phyloP scores from a whole-genome alignment of 805 yeast genomes.

The Saccharomycopsis fodiens region DNA sequence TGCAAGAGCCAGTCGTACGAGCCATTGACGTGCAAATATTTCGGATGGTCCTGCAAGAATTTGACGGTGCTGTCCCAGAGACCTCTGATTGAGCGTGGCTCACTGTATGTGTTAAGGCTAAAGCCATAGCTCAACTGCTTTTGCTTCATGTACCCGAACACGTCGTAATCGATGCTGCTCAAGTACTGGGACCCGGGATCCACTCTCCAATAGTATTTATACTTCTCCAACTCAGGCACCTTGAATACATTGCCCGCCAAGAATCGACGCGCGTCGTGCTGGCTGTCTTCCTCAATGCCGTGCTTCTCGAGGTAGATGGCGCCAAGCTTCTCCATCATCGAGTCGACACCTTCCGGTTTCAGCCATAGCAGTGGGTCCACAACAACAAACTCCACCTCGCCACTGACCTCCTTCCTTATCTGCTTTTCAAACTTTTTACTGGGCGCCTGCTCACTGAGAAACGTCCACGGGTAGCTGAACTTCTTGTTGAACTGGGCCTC shows the following conservation, averaged over 20 bases:
- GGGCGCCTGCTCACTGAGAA: conserved; percentile 65
- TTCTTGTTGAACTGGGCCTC: conserved; percentile 61
- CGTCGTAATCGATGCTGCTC: conserved; percentile 66
- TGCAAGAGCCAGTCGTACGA: conserved; percentile 58
- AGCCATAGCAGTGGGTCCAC: conserved; percentile 32
- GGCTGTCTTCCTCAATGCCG: conserved; percentile 50
- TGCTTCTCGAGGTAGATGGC: conserved; percentile 33
- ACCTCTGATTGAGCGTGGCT: conserved; percentile 50
- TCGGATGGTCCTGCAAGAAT: conserved; percentile 47
- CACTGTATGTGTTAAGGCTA: conserved; percentile 59
- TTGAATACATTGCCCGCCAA: conserved; percentile 57
- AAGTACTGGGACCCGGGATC: conserved; percentile 67
- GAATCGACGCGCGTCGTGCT: conserved; percentile 75
- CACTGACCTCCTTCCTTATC: conserved; percentile 30
- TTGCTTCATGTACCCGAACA: conserved; percentile 62
- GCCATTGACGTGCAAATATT: conserved; percentile 49
- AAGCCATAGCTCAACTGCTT: conserved; percentile 69
- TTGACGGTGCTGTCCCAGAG: conserved; percentile 65
- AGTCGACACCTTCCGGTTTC: conserved; percentile 7
- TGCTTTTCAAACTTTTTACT: conserved; percentile 43
- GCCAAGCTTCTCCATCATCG: conserved; percentile 46
- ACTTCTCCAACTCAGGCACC: conserved; percentile 53
- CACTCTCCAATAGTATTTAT: conserved; percentile 70
- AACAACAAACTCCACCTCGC: conserved; percentile 36
- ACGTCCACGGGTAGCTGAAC: conserved; percentile 74